Base-by-base conservation (phyloP, 2,329 filamentous ascomycete species). In the Geosmithia flava region DNA sequence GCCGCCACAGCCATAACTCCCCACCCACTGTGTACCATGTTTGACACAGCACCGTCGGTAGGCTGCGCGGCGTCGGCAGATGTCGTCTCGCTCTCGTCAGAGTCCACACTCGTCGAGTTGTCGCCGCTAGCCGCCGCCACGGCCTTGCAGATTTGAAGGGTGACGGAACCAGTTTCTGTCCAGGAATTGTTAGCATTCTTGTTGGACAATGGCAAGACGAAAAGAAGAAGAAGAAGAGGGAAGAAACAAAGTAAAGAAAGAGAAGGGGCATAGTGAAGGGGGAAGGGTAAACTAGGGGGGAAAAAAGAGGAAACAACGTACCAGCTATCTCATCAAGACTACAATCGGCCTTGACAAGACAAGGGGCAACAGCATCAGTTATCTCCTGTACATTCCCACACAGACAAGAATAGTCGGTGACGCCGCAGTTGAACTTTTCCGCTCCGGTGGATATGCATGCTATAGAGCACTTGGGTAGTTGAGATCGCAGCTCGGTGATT, bases 391-490 rank as follows among this genome's bases (percentile, higher is more conserved):
- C 50, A 40, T 68, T 62, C 45, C 44, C 43, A 56, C 69, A 72
- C 49, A 64, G 62, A 58, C 69, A 71, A 15, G 47, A 52, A 42
- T 61, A 53, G 54, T 71, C 65, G 48, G 51, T 50, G 46, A 58
- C 20, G 2, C 44, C 49, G 58, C 68, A 71, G 50, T 61, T 60
- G 39, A 65, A 56, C 42, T 54, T 40, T 17, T 52, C 52, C 19
- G 62, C 59, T 11, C 57, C 62, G 7, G 54, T 47, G 39, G 58
- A 52, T 49, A 71, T 57, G 53, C 69, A 72, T 3, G 53, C 44
- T 52, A 61, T 53, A 13, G 68, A 63, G 55, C 69, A 72, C 6
- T 53, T 41, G 19, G 68, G 69, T 11, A 71, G 61, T 47, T 53
- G 20, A 11, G 47, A 33, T 29, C 52, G 52, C 19, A 60, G 44